Conservation (phyloP, 768 basidiomycete species). For the Agaricus sinodeliciosus region DNA sequence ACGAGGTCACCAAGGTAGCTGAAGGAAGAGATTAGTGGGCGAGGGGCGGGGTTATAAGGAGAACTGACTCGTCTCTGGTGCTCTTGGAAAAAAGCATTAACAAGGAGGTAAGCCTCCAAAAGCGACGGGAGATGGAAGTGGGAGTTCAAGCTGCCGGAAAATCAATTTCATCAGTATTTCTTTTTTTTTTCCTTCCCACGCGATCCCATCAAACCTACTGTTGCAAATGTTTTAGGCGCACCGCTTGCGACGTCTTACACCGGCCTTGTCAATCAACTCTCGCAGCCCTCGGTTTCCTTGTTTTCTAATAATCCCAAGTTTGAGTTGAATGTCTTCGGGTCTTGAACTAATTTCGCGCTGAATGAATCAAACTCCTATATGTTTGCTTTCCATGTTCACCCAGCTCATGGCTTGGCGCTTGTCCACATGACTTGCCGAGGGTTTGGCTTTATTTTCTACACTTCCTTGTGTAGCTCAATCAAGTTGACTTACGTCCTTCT, state of each 20-base stretch:
- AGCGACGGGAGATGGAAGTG: slow-evolving; percentile 8
- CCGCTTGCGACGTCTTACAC: no score
- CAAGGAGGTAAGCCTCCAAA: slow-evolving; percentile 22
- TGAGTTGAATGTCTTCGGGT: no score
- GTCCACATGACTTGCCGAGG: not conserved
- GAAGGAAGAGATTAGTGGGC: slow-evolving; percentile 19
- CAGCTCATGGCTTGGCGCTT: no score
- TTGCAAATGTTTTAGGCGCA: not conserved
- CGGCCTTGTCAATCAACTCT: no score
- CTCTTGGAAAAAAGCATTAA: slow-evolving; percentile 81
- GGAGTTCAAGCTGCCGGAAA: slow-evolving; percentile 10
- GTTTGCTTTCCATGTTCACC: no score
- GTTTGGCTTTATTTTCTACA: not conserved
- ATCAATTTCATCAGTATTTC: slow-evolving; percentile 11
- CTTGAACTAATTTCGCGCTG: no score
- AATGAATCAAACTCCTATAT: no score
- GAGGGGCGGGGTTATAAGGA: not conserved
- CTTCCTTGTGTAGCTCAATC: no score
- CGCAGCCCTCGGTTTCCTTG: no score
- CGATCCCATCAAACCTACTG: not conserved
- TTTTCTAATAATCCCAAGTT: no score
- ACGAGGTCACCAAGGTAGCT: slow-evolving; percentile 92
- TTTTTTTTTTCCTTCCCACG: slow-evolving; percentile 3
- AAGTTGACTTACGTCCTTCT: no score
- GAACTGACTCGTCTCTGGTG: slow-evolving; percentile 82